phyloP scores from a whole-genome alignment of 768 basidiomycete species.

The Russula ochroleuca region DNA sequence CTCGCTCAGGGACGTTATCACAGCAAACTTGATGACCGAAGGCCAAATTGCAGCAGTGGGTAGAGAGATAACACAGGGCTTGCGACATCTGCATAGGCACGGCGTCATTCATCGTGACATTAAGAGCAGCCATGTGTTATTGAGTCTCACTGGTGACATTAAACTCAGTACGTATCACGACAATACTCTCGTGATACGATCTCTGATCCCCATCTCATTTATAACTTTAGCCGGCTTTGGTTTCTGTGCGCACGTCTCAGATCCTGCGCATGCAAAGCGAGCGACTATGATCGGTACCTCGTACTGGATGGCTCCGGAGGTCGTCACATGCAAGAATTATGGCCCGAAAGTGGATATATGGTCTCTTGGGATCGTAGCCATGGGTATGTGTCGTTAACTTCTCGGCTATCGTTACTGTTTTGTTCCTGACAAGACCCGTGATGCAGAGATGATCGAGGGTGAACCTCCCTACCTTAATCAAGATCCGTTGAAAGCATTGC shows the following conservation, averaged over 20 bases:
- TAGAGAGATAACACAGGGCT: constrained; percentile 86
- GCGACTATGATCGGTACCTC: constrained; percentile 99
- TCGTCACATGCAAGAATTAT: constrained; percentile 95
- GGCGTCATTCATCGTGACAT: constrained; percentile 99
- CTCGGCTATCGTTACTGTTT: constrained; percentile 19
- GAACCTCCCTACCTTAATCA: constrained; percentile 96
- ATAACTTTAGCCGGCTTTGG: constrained; percentile 80
- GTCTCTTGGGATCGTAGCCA: constrained; percentile 94
- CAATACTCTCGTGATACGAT: background rate
- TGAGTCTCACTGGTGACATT: constrained; percentile 93
- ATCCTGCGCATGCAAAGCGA: constrained; percentile 75
- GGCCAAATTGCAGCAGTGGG: constrained; percentile 98
- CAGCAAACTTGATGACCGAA: constrained; percentile 95
- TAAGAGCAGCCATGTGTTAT: constrained; percentile 95
- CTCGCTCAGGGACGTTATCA: constrained; percentile 91
- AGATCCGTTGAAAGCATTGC: constrained; percentile 93
- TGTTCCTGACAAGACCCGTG: constrained; percentile 1
- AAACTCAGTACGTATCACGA: constrained; percentile 77
- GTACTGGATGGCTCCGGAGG: constrained; percentile 99
- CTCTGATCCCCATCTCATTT: background rate
- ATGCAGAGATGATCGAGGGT: constrained; percentile 93
- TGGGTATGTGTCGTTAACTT: constrained; percentile 50
- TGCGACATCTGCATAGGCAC: constrained; percentile 92
- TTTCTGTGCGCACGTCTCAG: constrained; percentile 94
- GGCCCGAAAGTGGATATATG: constrained; percentile 99